Conservation (phyloP, 768 basidiomycete genomes). For the Pisolithus albus region DNA sequence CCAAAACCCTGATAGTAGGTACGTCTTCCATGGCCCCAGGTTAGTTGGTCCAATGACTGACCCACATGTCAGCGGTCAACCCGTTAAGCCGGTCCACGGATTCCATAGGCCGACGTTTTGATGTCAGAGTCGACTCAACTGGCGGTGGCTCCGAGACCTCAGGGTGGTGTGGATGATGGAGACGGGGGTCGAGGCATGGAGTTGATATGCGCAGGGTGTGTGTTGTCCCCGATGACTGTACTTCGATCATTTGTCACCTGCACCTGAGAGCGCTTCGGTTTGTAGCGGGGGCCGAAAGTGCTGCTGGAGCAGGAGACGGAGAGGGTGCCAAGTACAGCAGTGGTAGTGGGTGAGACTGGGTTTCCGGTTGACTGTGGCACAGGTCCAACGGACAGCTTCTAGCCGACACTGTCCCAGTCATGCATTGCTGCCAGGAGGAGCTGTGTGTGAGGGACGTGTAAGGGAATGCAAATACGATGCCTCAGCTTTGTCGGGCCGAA, state of each 20-base stretch:
- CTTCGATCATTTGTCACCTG: conserved; percentile 75
- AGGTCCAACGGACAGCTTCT: conserved; percentile 42
- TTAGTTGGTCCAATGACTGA: conserved; percentile 37
- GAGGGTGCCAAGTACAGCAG: conserved; percentile 24
- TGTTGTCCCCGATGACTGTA: conserved; percentile 67
- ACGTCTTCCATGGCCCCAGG: conserved; percentile 43
- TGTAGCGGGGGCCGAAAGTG: conserved; percentile 31
- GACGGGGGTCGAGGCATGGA: conserved; percentile 35
- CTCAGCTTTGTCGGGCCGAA: no score
- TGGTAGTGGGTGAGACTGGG: conserved; percentile 10
- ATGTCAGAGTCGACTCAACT: conserved; percentile 12
- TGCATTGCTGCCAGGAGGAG: no score
- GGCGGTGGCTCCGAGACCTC: conserved; percentile 2
- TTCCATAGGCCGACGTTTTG: conserved; percentile 50
- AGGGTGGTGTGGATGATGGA: neutral
- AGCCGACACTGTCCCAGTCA: no score
- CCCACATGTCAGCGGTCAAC: conserved; percentile 59
- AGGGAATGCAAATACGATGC: no score
- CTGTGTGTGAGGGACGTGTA: no score
- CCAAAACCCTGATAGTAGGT: conserved; percentile 56
- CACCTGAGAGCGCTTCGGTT: conserved; percentile 63
- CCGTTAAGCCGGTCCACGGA: conserved; percentile 90
- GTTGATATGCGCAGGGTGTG: conserved; percentile 65
- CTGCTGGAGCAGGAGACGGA: conserved; percentile 26
- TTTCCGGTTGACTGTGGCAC: conserved; percentile 8